Evolutionary conservation across 2,329 filamentous ascomycete genomes (phyloP), one percentile per base, ranked within the genome.

Genomic region (Pseudonectria buxi): DNA sequence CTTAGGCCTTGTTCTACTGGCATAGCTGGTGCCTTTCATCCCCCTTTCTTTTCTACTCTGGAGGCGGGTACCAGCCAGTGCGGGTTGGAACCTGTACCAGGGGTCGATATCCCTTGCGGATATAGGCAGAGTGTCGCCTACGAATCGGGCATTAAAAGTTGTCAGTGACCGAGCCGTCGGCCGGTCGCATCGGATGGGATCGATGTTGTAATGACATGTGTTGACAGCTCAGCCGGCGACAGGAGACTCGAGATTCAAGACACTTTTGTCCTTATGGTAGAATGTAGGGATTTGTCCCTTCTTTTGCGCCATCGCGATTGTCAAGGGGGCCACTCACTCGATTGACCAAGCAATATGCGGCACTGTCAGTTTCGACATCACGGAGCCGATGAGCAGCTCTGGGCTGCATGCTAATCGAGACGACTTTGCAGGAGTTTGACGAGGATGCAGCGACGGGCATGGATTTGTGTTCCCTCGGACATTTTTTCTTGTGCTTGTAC

Each of bases 401-500:
- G 38, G 30, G 18, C 32, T 28, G 27, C 24, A 33, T 35, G 31
- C 28, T 27, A 30, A 26, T 34, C 28, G 28, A 6, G 38, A 30
- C 33, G 31, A 12, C 26, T 40, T 18, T 26, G 35, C 41, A 43
- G 36, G 26, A 30, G 28, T 33, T 44, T 37, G 40, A 41, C 41
- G 32, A 38, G 34, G 31, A 32, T 33, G 35, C 39, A 46, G 36
- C 37, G 47, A 47, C 28, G 46, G 44, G 40, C 40, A 47, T 44
- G 37, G 45, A 27, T 41, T 55, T 57, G 56, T 64, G 55, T 58
- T 49, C 54, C 54, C 47, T 58, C 57, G 55, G 57, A 53, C 50
- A 57, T 52, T 59, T 59, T 59, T 58, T 50, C 41, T 47, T 59
- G 56, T 59, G 51, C 50, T 61, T 64, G 64, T 64, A 61, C 60